Base-by-base conservation (phyloP, 805 yeast species). In the Metschnikowia sp. region DNA sequence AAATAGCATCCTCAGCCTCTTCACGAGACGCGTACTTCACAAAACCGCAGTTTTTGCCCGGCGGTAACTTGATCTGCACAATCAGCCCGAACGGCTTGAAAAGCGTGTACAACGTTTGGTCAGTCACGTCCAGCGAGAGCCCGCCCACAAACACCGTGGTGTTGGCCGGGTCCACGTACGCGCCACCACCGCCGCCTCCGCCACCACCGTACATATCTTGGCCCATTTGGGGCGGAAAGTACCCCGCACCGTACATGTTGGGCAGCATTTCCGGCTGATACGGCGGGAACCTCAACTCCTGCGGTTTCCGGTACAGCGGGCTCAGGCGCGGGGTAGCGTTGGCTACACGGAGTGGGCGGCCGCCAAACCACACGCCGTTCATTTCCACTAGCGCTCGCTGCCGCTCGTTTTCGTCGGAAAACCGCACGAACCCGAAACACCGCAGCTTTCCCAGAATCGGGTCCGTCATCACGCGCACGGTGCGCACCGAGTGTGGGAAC, bases 11-110 rank as follows among this genome's bases (percentile, higher is more conserved):
- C 66, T 91, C 97, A 1, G 97, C 97, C 55, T 88, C 82, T 38
- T 82, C 81, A 48, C 96, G 74, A 44, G 84, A 80, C 36, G 82
- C 79, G 63, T 79, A 90, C 65, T 88, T 95, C 45, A 90, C 89
- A 68, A 91, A 89, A 0, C 96, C 96, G 68, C 96, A 88, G 51
- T 86, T 86, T 60, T 86, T 86, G 11, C 89, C 92, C 6, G 82
- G 78, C 5, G 95, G 95, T 44, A 86, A 84, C 58, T 84, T 85
- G 37, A 86, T 84, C 54, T 82, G 84, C 28, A 76, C 66, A 32
- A 86, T 82, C 15, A 70, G 63, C n/a, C 95, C 95, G 68, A 83
- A 86, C 13, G 89, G 88, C 62, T 79, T 79, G 65, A 86, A 86
- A 15, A 86, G 62, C 0, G 81, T 72, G 45, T 75, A 73, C 32